Evolutionary conservation across 2,329 filamentous ascomycete genomes (phyloP), one percentile per base, ranked within the genome.

Genomic region (Talaromyces funiculosus): DNA sequence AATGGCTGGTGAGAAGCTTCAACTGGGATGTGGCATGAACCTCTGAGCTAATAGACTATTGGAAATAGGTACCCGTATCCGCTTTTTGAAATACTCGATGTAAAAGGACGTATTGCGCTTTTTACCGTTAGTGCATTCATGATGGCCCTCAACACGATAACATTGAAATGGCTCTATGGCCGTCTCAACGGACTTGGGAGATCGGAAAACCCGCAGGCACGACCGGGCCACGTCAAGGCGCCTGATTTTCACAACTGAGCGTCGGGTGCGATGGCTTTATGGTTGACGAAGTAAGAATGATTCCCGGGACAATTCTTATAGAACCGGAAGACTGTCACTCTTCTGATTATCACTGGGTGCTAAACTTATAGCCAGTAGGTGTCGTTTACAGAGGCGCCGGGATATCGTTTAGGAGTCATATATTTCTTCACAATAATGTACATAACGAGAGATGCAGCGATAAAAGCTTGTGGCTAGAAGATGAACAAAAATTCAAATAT

Each of bases 21-120:
- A 4, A 40, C 12, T n/a, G n/a, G n/a, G n/a, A 22, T 43, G 10
- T 24, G 3, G 18, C 14, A 7, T 55, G 20, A 14, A 1, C 2
- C n/a, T 65, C 24, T 55, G 38, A 38, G 9, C 22, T 73, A 66
- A 55, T 42, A 20, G 20, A 6, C 6, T 33, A 14, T 33, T 22
- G 29, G 1, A 60, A 43, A 40, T 18, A 89, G 86, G 80, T 95
- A 96, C 67, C 91, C 92, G 0, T 96, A 97, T 73, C 92, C 92
- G 1, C 82, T 96, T 26, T 93, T 97, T 64, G 86, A 80, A 8
- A 71, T 89, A 47, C 77, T 95, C 43, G 81, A 80, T 54, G 88
- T 85, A 0, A 71, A 77, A 53, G 86, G 91, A 69, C 83, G 92
- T 20, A 77, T 86, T 8, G 75, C 83, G 0, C 78, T 96, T 9